Base-by-base conservation (phyloP, 208 protist species). In the Crithidia fasciculata region DNA sequence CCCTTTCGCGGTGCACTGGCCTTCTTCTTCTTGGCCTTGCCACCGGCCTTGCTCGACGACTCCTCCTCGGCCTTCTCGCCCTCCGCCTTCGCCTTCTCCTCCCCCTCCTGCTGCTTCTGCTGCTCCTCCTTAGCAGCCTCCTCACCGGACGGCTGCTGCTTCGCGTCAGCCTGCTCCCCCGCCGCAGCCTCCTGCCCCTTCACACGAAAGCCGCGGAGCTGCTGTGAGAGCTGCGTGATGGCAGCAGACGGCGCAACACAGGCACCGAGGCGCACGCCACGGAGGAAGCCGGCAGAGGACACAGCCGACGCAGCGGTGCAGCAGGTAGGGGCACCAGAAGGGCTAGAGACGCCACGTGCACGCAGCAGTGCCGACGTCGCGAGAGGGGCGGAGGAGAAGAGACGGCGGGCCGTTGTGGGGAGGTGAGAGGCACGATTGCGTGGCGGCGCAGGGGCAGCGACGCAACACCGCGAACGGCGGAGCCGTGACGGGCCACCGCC, bases 1-100 rank as follows among this genome's bases (percentile, higher is more conserved):
- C 76, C 69, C 50, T 72, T 78, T 71, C 74, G 68, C 69, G 68
- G 63, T 18, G 54, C 28, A 37, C 52, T 28, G 37, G 68, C 18
- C 50, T 82, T 58, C 10, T 59, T 60, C 45, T 81, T 84, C 56
- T 86, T 82, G 18, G 55, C 71, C 36, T 72, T 69, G 15, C 47
- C 57, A 18, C 53, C 50, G 3, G 76, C 45, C 45, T 77, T 68
- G 15, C 47, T 61, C 47, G 65, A 53, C 36, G 60, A 59, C 45
- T 75, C 74, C 45, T 69, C 54, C 28, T 64, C 52, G 10, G 43
- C 60, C 41, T 70, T 65, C 62, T 60, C 67, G 57, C 49, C 57
- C 28, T 75, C 55, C 37, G 41, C 63, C 63, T 77, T 52, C 10
- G 72, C 70, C 54, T 81, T 60, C 60, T 74, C 63, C 7, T 72